Evolutionary conservation across 495 filamentous ascomycete species (phyloP).

Genomic region (Chaetomium fimeti): DNA sequence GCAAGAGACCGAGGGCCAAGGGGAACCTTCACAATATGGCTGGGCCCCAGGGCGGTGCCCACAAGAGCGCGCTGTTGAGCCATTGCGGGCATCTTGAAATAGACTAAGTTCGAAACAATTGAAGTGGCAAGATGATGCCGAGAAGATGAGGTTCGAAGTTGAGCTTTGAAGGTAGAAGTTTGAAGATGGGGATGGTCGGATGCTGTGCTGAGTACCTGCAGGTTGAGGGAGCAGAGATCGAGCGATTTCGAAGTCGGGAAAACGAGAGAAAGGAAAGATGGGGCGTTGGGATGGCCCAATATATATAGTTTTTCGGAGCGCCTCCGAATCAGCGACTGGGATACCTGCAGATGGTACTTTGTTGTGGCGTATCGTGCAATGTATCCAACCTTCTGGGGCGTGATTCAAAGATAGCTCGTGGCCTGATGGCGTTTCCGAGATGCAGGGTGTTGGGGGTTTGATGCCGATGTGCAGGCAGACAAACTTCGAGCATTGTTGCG

Average conservation of each 20-base stretch:
- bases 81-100: neutral
- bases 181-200: neutral
- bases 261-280: too few species aligned
- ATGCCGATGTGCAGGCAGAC: neutral
- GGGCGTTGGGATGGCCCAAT: too few species aligned
- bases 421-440: neutral
- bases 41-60: neutral
- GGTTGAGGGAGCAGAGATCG: too few species aligned
- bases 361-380: too few species aligned
- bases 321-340: too few species aligned
- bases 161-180: neutral
- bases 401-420: too few species aligned
- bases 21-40: neutral
- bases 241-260: too few species aligned
- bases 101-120: neutral
- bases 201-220: too few species aligned
- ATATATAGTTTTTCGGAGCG: too few species aligned
- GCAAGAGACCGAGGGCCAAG: conserved; percentile 36
- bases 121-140: neutral
- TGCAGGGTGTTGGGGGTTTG: neutral
- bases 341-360: too few species aligned
- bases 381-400: too few species aligned
- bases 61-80: neutral
- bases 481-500: neutral
- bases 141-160: neutral